Conservation (phyloP, 768 basidiomycete species). For the Calocybe indica region DNA sequence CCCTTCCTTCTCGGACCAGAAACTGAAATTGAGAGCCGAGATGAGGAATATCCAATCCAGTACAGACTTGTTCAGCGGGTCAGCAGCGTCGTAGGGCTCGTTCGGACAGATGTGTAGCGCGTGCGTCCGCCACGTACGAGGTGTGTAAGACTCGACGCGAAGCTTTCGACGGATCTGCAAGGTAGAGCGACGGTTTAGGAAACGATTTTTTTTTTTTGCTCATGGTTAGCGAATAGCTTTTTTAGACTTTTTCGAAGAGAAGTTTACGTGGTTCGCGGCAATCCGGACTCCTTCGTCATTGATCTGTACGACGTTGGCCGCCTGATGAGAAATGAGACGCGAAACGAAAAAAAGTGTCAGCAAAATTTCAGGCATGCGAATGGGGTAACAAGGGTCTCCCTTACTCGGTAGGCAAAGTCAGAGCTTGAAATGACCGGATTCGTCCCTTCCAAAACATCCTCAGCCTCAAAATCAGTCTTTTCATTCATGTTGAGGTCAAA, state of each 20-base stretch:
- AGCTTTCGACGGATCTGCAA: slow-evolving; percentile 60
- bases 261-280: slow-evolving; percentile 62
- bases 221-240: background rate
- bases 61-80: slow-evolving; percentile 49
- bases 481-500: slow-evolving; percentile 12
- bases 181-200: background rate
- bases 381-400: slow-evolving; percentile 1
- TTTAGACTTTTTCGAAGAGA: background rate
- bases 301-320: slow-evolving; percentile 53
- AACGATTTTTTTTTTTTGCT: no score
- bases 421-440: slow-evolving; percentile 62
- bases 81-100: slow-evolving; percentile 48
- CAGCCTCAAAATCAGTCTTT: slow-evolving; percentile 17
- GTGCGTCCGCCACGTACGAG: slow-evolving; percentile 77
- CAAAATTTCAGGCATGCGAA: no score
- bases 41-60: slow-evolving; percentile 89
- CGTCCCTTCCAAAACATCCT: slow-evolving; percentile 13
- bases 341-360: no score
- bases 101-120: slow-evolving; percentile 69
- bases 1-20: slow-evolving; percentile 76
- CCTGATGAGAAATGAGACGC: slow-evolving; percentile 26
- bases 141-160: slow-evolving; percentile 60
- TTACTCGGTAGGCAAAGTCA: slow-evolving; percentile 51
- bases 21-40: slow-evolving; percentile 82
- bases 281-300: slow-evolving; percentile 52